Evolutionary conservation across 495 filamentous ascomycete species (phyloP).

Genomic region (Cercophora newfieldiana): DNA sequence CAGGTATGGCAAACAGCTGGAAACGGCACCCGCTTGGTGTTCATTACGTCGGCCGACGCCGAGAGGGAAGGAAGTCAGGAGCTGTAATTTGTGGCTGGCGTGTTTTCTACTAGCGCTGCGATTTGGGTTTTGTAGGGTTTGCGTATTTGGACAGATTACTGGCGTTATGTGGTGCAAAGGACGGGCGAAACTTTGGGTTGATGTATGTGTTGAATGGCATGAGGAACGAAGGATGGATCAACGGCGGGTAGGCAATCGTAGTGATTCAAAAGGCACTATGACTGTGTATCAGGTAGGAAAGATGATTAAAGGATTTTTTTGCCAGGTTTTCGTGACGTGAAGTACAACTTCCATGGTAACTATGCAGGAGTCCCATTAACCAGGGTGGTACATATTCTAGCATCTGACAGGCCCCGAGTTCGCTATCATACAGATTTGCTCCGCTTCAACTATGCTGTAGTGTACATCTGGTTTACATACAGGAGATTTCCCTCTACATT

Average conservation of each 20-base stretch:
- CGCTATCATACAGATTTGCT: not conserved
- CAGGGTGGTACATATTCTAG: not conserved
- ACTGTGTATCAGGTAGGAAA: not conserved
- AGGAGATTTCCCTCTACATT: not conserved
- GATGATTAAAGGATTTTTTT: not conserved
- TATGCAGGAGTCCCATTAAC: not conserved
- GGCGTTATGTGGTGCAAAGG: not conserved
- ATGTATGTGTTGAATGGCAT: not conserved
- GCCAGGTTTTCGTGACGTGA: not conserved
- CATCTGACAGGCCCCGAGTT: not conserved
- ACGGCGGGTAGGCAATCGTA: not conserved
- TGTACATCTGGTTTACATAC: constrained; percentile 1
- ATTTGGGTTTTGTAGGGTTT: constrained; percentile 1
- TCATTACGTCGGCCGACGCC: constrained; percentile 52
- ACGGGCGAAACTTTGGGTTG: not conserved
- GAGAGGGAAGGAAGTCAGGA: constrained; percentile 37
- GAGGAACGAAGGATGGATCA: not conserved
- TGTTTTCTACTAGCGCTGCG: not conserved
- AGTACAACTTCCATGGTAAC: not conserved
- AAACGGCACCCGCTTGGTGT: constrained; percentile 82
- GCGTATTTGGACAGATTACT: not conserved
- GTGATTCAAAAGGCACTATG: not conserved
- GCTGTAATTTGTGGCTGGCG: constrained; percentile 16
- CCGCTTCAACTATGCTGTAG: not conserved
- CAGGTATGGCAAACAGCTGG: constrained; percentile 95